Percentiles rank a stretch among this genome's conserved stretches.
Conservation (phyloP, 768 basidiomycete genomes). For the Myochromella boudieri region DNA sequence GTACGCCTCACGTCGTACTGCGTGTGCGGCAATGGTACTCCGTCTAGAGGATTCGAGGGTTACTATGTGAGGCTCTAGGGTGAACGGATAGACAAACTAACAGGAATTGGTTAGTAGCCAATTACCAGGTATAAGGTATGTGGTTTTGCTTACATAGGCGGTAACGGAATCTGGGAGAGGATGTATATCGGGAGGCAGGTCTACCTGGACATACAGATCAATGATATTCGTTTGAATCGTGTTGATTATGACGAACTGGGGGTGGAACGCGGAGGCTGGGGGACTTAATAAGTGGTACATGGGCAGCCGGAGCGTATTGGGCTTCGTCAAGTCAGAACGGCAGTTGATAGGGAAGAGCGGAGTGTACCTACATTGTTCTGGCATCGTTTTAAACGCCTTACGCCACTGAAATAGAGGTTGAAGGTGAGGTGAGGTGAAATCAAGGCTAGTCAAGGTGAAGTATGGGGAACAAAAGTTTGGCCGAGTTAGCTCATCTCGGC, state of each 20-base stretch:
- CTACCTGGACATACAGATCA: constrained; percentile 50
- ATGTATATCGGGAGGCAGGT: constrained; percentile 89
- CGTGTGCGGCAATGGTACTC: constrained; percentile 61
- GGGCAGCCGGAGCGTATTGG: constrained; percentile 75
- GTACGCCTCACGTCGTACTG: constrained; percentile 68
- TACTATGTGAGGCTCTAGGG: constrained; percentile 84
- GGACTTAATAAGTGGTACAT: constrained; percentile 87
- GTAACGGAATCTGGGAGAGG: constrained; percentile 90
- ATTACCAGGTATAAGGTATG: background rate
- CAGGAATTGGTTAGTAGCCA: background rate
- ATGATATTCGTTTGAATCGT: background rate
- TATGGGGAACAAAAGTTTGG: too few species aligned
- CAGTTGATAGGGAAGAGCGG: background rate
- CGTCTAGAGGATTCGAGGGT: constrained; percentile 74
- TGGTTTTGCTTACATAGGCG: constrained; percentile 62
- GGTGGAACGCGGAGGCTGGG: constrained; percentile 86
- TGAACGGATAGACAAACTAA: constrained; percentile 96
- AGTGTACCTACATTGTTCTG: constrained; percentile 21
- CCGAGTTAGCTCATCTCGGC: too few species aligned
- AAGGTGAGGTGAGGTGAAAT: too few species aligned
- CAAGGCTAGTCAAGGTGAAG: too few species aligned
- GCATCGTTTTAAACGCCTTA: too few species aligned
- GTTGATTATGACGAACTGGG: constrained; percentile 48
- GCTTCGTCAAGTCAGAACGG: constrained; percentile 33
- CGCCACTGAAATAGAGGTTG: too few species aligned